Base-by-base conservation (phyloP, 345 rosid species). In the Hibiscus tridactylites region DNA sequence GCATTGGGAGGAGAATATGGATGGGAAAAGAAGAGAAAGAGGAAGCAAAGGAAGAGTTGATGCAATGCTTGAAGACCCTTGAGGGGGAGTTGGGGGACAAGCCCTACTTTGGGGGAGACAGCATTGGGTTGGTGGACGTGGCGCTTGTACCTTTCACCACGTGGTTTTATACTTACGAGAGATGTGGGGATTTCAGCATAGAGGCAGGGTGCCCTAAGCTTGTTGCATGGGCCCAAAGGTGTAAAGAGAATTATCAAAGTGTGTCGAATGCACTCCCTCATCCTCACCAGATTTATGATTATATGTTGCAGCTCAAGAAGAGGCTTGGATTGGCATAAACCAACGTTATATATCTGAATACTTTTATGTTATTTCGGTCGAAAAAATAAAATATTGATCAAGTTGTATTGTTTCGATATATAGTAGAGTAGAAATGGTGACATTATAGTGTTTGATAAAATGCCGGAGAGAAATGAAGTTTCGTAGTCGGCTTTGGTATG, bases 401-500 rank as follows among this genome's bases (percentile, higher is more conserved):
- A 35, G 35, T 4, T 31, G 35, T 31, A 28, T 31, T 31, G 5
- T 31, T 31, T 28, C 31, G 3, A 28, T 21, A 21, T 21, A 21
- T 21, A 21, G 82, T 76, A 78, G 44, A 16, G 76, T 49, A 24
- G 80, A 52, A 79, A 73, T 59, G 77, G 58, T 26, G 67, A 73
- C 8, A 70, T 73, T 59, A 58, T 28, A 9, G 64, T 33, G 35
- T 76, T 79, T 31, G 80, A 77, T 68, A 65, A 74, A 50, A 82
- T 79, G 82, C 66, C 78, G 6, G 12, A 57, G 24, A 79, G 80
- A 56, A 77, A 79, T 68, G 64, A 63, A 26, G 70, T 81, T 35
- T 59, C 78, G 26, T 81, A 80, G 82, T 74, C 71, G 63, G 76
- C 78, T 3, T 62, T 79, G 82, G 10, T 74, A 71, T 68, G 79